Evolutionary conservation across 2,329 filamentous ascomycete species (phyloP), one percentile per base, ranked within the genome.

Genomic region (Metarhizium robertsii): DNA sequence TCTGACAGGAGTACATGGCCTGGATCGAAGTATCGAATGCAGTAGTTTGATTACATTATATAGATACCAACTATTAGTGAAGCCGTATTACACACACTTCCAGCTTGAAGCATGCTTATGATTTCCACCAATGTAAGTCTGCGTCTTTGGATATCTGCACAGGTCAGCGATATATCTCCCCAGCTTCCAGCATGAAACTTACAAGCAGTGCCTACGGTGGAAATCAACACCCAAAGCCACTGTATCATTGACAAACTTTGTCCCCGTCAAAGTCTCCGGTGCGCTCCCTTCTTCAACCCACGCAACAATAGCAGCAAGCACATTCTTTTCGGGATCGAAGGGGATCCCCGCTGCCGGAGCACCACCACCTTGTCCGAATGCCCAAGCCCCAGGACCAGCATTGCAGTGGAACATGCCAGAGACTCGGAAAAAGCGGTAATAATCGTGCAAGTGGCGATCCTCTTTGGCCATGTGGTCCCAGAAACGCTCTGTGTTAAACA

Each of bases 371-470:
- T 66, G 60, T 0, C 70, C 69, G 2, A 72, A 45, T 6, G 60
- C 59, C 60, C 64, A 70, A 0, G 77, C 78, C 1, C 78, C 78
- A 2, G 65, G 67, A 6, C 80, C 79, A 3, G 73, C 72, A 36
- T 57, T 59, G 62, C 79, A 81, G 66, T 81, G 79, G 16, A 66
- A 67, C 75, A 81, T 78, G 0, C 79, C 79, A 0, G 78, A 78
- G n/a, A 83, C 71, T 20, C 67, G 69, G 61, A 82, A 82, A 60
- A 76, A 75, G 0, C 70, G 66, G 65, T 79, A 84, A 63, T 78
- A 78, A 10, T 76, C 72, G 8, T 50, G 45, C 30, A 58, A 52
- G 10, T 47, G 29, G 25, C n/a, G 16, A 2, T 75, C 77, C 20
- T 76, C 51, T 14, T 65, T 60, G 2, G 59, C 54, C 30, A 66